Evolutionary conservation across 2,329 filamentous ascomycete species (phyloP).

Genomic region (Ophiostoma piceae): DNA sequence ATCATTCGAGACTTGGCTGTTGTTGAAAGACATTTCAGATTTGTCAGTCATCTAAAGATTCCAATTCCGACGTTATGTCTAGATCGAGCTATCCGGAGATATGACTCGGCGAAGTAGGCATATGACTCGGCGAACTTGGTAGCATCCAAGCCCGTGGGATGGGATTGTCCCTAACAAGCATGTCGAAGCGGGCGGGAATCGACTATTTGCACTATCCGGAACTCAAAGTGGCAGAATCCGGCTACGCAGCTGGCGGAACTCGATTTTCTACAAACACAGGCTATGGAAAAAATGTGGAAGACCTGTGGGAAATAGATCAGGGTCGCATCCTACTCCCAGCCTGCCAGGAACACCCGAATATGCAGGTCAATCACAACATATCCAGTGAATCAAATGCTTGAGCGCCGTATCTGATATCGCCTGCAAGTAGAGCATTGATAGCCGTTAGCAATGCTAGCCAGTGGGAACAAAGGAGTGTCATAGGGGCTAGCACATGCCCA

Average conservation of each 20-base stretch:
- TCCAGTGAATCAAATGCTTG: not conserved
- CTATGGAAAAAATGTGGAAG: not conserved
- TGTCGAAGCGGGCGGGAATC: not conserved
- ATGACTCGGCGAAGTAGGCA: not conserved
- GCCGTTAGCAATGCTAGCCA: not conserved
- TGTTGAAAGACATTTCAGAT: no score
- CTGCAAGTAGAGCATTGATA: not conserved
- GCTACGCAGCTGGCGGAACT: not conserved
- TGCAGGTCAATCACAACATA: not conserved
- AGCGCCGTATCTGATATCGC: not conserved
- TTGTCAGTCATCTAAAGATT: not conserved
- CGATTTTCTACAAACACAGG: not conserved
- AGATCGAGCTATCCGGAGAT: not conserved
- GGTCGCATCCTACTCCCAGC: not conserved
- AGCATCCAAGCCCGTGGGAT: not conserved
- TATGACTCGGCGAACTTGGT: not conserved
- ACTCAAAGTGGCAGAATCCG: not conserved
- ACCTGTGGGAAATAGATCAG: not conserved
- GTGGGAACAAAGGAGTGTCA: not conserved
- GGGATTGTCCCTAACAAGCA: not conserved
- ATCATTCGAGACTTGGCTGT: no score
- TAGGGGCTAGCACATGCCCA: not conserved
- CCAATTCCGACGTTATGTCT: not conserved
- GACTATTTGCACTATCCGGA: not conserved
- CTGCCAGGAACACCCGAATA: not conserved